Conservation (phyloP, 331 rosid genomes). For the Quercus phellos region DNA sequence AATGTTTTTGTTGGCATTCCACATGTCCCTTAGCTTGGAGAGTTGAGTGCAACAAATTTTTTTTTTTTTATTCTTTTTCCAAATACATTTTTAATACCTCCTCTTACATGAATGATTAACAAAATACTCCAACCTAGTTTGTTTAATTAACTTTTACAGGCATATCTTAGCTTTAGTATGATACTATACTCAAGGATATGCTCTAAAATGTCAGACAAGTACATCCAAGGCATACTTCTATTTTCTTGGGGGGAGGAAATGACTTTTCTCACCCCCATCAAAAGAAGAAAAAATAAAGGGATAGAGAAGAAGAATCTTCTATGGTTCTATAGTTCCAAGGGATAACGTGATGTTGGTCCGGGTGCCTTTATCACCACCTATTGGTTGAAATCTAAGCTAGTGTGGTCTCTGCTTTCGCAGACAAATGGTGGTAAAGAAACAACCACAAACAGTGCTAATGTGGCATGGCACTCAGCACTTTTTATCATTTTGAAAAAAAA, state of each 20-base stretch:
- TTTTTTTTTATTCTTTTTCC: too few species aligned
- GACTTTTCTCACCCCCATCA: not conserved
- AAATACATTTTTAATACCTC: too few species aligned
- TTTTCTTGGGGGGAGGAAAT: not conserved
- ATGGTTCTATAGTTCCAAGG: constrained; percentile 7
- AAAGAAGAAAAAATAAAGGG: not conserved
- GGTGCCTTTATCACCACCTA: constrained; percentile 30
- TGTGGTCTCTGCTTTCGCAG: constrained; percentile 55
- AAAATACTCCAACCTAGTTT: too few species aligned
- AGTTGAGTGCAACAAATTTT: too few species aligned
- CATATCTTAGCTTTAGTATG: too few species aligned
- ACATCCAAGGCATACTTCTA: not conserved
- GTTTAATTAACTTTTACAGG: too few species aligned
- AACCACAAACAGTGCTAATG: constrained; percentile 22
- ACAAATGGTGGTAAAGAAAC: constrained; percentile 39
- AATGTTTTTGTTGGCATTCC: too few species aligned
- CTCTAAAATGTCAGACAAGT: too few species aligned
- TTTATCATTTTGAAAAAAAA: constrained; percentile 24
- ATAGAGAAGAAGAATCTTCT: constrained; percentile 15
- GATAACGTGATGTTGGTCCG: constrained; percentile 20
- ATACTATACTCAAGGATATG: too few species aligned
- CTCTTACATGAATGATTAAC: too few species aligned
- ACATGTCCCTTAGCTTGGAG: too few species aligned
- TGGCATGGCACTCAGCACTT: constrained; percentile 26
- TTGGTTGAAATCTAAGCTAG: constrained; percentile 40